Evolutionary conservation across 768 basidiomycete species (phyloP).

Genomic region (Porpolomopsis calyptriformis): DNA sequence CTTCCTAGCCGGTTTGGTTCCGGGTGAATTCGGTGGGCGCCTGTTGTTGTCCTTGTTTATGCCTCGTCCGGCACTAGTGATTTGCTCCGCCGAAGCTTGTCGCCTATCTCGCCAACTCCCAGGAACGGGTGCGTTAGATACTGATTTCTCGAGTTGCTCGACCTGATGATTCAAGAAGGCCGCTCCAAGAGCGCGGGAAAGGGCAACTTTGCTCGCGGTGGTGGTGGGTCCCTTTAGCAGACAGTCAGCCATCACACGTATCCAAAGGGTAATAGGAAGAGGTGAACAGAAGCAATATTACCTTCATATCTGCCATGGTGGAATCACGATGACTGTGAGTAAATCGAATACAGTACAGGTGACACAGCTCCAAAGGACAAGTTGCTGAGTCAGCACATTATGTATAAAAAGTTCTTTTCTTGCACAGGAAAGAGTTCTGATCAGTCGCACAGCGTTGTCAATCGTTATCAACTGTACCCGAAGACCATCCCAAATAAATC

Average conservation of each 20-base stretch:
- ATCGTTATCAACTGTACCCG: slow-evolving; percentile 22
- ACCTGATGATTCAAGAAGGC: slow-evolving; percentile 84
- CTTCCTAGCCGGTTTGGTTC: slow-evolving; percentile 2
- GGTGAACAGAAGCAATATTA: neutral
- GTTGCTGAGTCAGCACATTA: neutral
- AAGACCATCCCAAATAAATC: slow-evolving; percentile 38
- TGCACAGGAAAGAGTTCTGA: no score
- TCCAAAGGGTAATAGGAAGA: no score
- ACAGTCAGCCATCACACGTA: no score
- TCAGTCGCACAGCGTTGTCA: no score
- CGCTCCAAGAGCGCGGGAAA: slow-evolving; percentile 81
- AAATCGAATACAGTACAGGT: neutral
- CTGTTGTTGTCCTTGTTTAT: neutral
- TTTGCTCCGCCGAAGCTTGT: neutral
- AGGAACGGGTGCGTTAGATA: slow-evolving; percentile 40
- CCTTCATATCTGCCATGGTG: neutral
- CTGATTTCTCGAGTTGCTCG: slow-evolving; percentile 75
- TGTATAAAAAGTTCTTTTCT: no score
- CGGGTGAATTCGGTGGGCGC: neutral
- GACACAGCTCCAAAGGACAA: neutral
- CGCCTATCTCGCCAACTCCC: slow-evolving; percentile 47
- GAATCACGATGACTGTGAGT: neutral
- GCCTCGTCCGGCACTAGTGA: neutral
- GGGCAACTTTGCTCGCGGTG: slow-evolving; percentile 52
- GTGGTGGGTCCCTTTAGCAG: slow-evolving; percentile 17